Evolutionary conservation across 1,139 yeast species (phyloP).

Genomic region (Blastobotrys proliferans): DNA sequence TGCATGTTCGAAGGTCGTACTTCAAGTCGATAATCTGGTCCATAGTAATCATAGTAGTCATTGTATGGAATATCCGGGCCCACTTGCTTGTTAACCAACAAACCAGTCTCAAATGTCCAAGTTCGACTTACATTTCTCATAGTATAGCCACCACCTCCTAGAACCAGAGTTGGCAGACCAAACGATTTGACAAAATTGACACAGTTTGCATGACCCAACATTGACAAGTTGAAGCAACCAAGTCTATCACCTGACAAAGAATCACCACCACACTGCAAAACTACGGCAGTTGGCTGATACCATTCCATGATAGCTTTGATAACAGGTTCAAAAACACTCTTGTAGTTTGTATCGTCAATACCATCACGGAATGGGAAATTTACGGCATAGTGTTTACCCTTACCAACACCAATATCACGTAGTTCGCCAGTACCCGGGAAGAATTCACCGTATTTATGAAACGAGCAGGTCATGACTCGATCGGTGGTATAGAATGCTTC

Average conservation of each 20-base stretch:
- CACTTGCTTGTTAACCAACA: constrained; percentile 71
- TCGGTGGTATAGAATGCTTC: constrained; percentile 97
- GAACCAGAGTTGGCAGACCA: constrained; percentile 82
- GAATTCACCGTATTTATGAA: constrained; percentile 95
- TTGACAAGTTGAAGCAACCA: constrained; percentile 88
- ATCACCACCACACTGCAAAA: constrained; percentile 82
- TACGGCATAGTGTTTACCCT: constrained; percentile 81
- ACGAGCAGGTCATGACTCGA: constrained; percentile 95
- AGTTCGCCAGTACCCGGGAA: constrained; percentile 96
- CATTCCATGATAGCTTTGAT: constrained; percentile 79
- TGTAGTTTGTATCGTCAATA: constrained; percentile 84
- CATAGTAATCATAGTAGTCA: constrained; percentile 94
- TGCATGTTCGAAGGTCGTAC: constrained; percentile 96
- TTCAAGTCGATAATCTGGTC: constrained; percentile 81
- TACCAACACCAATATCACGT: constrained; percentile 83
- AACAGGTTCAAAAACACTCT: constrained; percentile 82
- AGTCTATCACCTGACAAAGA: constrained; percentile 86
- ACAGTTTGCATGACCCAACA: constrained; percentile 94
- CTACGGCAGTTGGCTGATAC: constrained; percentile 92
- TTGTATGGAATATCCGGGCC: constrained; percentile 89
- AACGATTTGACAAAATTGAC: constrained; percentile 83
- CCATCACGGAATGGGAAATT: constrained; percentile 92
- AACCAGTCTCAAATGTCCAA: constrained; percentile 93
- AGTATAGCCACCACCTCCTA: constrained; percentile 98
- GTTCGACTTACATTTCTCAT: constrained; percentile 95